phyloP scores from a whole-genome alignment of 805 yeast genomes.

The Tetrapisispora arboricola region DNA sequence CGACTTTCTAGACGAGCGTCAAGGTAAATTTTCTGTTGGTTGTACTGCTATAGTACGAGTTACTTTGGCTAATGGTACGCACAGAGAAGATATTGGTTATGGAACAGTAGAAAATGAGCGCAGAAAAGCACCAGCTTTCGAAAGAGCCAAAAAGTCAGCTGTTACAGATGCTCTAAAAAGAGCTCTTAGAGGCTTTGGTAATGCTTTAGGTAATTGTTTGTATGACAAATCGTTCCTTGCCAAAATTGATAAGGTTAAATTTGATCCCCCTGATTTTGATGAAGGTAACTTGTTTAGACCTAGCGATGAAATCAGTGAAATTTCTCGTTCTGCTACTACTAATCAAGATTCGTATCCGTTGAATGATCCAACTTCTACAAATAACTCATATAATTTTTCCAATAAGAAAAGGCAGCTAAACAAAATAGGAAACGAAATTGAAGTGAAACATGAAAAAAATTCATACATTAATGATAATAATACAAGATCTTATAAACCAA shows the following conservation, averaged over 20 bases:
- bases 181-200: conserved; percentile 71
- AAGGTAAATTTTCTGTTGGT: conserved; percentile 52
- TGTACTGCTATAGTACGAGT: conserved; percentile 65
- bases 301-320: conserved; percentile 26
- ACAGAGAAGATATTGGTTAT: conserved; percentile 74
- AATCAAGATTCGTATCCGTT: conserved; percentile 6
- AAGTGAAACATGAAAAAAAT: not conserved
- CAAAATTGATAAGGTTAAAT: conserved; percentile 34
- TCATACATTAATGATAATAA: not conserved
- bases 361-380: not conserved
- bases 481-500: not conserved
- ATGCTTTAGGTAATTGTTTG: conserved; percentile 75
- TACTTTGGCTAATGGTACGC: conserved; percentile 65
- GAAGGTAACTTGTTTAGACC: conserved; percentile 34
- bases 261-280: conserved; percentile 37
- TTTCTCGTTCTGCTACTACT: conserved; percentile 20
- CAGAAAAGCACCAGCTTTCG: conserved; percentile 66
- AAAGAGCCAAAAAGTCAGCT: conserved; percentile 76
- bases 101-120: conserved; percentile 74
- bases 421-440: conserved; percentile 5
- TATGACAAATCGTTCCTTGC: conserved; percentile 60
- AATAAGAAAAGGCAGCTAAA: conserved; percentile 19
- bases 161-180: conserved; percentile 75
- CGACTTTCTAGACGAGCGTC: conserved; percentile 59
- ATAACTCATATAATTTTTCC: not conserved